Evolutionary conservation across 208 protist genomes (phyloP), one percentile per base, ranked within the genome.

Genomic region (Leishmania major): DNA sequence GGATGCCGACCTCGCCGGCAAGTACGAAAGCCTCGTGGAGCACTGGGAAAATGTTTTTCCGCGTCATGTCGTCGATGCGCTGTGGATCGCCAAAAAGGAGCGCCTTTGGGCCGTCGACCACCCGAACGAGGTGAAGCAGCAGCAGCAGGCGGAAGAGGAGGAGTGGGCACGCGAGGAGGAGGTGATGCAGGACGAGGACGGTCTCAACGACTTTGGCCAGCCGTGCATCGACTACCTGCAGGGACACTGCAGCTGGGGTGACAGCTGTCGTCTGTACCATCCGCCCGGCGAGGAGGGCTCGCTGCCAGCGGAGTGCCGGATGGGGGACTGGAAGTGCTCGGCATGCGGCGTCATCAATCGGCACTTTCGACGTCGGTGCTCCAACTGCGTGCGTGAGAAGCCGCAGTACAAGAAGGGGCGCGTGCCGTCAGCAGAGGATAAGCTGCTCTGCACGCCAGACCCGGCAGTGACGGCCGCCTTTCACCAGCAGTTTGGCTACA

Each of bases 201-300:
- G 94, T 57, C 90, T 98, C 22, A 94, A 98, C 85, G 90, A 96
- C 88, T 97, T 94, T 88, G 94, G 93, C 0, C 96, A 96, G 90
- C 96, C 96, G 22, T 98, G 96, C 85, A 94, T 97, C 74, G 96
- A 97, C 81, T 98, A 97, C 84, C 88, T 98, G 67, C 94, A 98
- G 83, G 96, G 96, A 28, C 87, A 89, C 53, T 98, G 96, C 79
- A 88, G 84, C 57, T 97, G 93, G 91, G 94, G 94, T 22, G 87
- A 93, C 45, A 80, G 69, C 51, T 98, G 96, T 81, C 86, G 88
- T 43, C 85, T 97, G 71, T 90, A 91, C 77, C 96, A 98, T 82
- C 96, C 96, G 2, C 93, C 94, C 11, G 96, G 94, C 25, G 91
- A 96, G 88, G 93, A 97, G 80, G 94, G 93, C 77, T 91, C 93